Base-by-base conservation (phyloP, 2,329 filamentous ascomycete species). In the Cladosporium sp. region DNA sequence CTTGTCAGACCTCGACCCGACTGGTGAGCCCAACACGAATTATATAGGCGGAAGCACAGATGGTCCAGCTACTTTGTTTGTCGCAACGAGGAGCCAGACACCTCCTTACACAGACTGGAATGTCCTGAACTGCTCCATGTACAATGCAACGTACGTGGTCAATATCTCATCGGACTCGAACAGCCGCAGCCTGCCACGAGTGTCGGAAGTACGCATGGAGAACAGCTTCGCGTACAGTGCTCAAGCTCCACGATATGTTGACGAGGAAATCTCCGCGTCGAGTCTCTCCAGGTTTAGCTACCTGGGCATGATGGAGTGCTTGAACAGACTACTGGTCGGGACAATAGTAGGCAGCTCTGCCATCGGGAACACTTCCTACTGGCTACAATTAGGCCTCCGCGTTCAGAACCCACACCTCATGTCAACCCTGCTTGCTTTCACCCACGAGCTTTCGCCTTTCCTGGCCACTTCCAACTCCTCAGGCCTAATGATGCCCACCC, bases 71-170 rank as follows among this genome's bases (percentile, higher is more conserved):
- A 36, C 26, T 41, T 18, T 62, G 3, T 62, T 62, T 26, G 49
- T 62, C 18, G 59, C 59, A 52, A 38, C 59, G 28, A 38, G 59
- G 32, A 38, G 34, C n/a, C 32, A 62, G n/a, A n/a, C 3, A 30
- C 30, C 10, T 14, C 44, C 30, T 52, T 47, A 34, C 26, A 28
- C n/a, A 38, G 24, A 36, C 28, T 54, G 44, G 59, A 36, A 26
- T 18, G 49, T 64, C 15, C 49, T 64, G 47, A 64, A 64, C 32
- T 64, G 60, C 36, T 54, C 60, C 28, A 38, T 64, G 47, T 55
- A 41, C 49, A 64, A 64, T 32, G 47, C 60, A 41, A 54, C 60
- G 28, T 64, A 64, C 52, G 30, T 21, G 26, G 21, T 64, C n/a
- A n/a, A 62, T 8, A 24, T 52, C 7, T 51, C 44, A n/a, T 62